phyloP scores from a whole-genome alignment of 2,329 filamentous ascomycete genomes.

The Aspergillus luchuensis region DNA sequence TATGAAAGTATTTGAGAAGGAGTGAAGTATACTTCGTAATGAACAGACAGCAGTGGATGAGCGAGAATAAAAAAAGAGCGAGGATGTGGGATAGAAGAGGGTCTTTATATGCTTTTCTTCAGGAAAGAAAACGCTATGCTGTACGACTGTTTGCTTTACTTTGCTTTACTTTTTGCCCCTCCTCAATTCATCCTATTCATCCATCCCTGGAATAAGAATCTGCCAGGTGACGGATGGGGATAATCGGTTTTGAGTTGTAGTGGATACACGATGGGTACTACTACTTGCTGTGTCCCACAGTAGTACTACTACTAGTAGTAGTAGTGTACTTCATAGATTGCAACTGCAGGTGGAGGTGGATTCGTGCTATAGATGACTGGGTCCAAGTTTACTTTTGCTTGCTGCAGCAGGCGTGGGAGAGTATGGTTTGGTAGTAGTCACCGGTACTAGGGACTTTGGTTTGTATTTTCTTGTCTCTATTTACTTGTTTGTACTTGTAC shows the following conservation, averaged over 20 bases:
- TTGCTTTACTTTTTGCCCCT: neutral
- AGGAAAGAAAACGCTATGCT: neutral
- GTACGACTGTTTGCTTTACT: neutral
- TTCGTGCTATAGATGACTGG: neutral
- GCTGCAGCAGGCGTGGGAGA: neutral
- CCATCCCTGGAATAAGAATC: no score
- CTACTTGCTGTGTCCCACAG: no score
- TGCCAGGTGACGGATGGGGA: no score
- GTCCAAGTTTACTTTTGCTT: neutral
- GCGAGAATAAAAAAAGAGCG: neutral
- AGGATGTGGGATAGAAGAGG: neutral
- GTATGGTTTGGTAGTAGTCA: neutral
- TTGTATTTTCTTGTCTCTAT: no score
- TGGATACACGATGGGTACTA: no score
- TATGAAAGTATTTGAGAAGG: neutral
- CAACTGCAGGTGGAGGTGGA: neutral
- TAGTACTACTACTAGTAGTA: no score
- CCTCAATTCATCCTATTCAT: neutral
- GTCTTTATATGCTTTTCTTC: neutral
- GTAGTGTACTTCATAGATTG: no score
- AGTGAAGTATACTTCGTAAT: no score
- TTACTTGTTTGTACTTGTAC: no score
- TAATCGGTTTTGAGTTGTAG: no score
- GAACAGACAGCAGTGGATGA: neutral
- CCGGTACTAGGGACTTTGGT: neutral